phyloP scores from a whole-genome alignment of 2,329 filamentous ascomycete species.

The Colletotrichum cereale region DNA sequence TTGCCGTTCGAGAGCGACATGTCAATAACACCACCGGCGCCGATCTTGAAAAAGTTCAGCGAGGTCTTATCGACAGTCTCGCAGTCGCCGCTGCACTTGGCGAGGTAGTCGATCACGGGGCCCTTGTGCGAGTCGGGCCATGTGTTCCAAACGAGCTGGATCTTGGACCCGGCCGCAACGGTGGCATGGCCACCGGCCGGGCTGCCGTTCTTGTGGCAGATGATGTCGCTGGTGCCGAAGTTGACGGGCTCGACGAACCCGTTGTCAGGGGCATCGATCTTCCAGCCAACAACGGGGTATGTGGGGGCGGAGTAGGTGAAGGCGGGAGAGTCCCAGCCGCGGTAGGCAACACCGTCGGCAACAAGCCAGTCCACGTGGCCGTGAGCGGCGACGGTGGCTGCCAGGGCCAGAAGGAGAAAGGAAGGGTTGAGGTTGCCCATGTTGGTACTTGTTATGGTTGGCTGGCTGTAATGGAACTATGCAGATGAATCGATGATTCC shows the following conservation, averaged over 20 bases:
- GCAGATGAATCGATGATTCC: neutral
- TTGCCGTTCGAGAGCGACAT: conserved; percentile 56
- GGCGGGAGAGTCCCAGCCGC: conserved; percentile 58
- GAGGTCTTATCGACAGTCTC: conserved; percentile 61
- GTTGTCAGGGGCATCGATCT: conserved; percentile 52
- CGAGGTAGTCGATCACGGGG: conserved; percentile 72
- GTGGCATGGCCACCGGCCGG: conserved; percentile 54
- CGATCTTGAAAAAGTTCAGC: conserved; percentile 72
- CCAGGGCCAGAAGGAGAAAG: conserved; percentile 42
- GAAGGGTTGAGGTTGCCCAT: conserved; percentile 31
- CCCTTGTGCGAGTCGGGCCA: conserved; percentile 75
- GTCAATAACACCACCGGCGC: conserved; percentile 63
- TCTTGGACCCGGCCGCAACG: conserved; percentile 68
- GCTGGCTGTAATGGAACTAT: neutral
- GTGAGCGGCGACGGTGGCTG: conserved; percentile 46
- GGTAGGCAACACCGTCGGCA: conserved; percentile 49
- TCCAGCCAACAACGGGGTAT: conserved; percentile 48
- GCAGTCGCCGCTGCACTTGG: conserved; percentile 65
- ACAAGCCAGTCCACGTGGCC: conserved; percentile 50
- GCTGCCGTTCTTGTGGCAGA: conserved; percentile 59
- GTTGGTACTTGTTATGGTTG: neutral
- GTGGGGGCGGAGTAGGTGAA: conserved; percentile 43
- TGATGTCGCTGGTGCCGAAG: conserved; percentile 57
- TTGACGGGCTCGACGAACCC: conserved; percentile 60
- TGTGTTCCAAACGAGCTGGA: conserved; percentile 73